A percentile compares a stretch with the other conserved stretches of the same genome.
phyloP scores from a whole-genome alignment of 1,284 basidiomycete species.

The Ceratobasidium sp. region DNA sequence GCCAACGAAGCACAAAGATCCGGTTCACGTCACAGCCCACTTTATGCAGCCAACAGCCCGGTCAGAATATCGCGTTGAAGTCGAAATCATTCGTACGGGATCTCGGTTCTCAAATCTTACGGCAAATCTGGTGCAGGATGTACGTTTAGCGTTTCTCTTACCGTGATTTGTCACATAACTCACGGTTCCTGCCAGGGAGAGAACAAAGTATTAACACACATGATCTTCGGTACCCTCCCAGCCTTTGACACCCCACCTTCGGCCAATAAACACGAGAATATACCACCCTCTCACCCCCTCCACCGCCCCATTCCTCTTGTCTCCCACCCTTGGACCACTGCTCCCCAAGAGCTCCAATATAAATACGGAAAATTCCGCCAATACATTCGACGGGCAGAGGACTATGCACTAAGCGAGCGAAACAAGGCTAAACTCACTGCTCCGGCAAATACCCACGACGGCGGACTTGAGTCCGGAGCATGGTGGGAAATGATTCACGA shows the following conservation, averaged over 20 bases:
- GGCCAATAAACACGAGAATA: slow-evolving; percentile 20
- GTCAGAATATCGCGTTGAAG: slow-evolving; percentile 63
- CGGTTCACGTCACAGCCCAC: slow-evolving; percentile 72
- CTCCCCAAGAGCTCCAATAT: slow-evolving; percentile 50
- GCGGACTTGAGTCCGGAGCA: slow-evolving; percentile 69
- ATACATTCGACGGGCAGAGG: slow-evolving; percentile 61
- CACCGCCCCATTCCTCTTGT: slow-evolving; percentile 70
- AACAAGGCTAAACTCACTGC: slow-evolving; percentile 51
- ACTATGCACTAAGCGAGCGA: slow-evolving; percentile 60
- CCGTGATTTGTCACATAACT: neutral
- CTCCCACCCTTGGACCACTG: slow-evolving; percentile 64
- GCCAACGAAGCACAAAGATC: slow-evolving; percentile 65
- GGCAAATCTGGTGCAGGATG: slow-evolving; percentile 71
- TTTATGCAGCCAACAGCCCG: slow-evolving; percentile 64
- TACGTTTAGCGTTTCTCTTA: slow-evolving; percentile 53
- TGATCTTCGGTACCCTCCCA: slow-evolving; percentile 69
- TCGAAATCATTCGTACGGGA: slow-evolving; percentile 65
- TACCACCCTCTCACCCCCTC: slow-evolving; percentile 63
- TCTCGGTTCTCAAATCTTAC: slow-evolving; percentile 68
- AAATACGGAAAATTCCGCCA: slow-evolving; percentile 59
- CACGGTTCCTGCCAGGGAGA: slow-evolving; percentile 58
- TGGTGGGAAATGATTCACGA: slow-evolving; percentile 67
- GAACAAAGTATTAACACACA: slow-evolving; percentile 66
- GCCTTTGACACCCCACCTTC: slow-evolving; percentile 50
- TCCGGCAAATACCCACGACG: slow-evolving; percentile 51